Base-by-base conservation (phyloP, 2,329 filamentous ascomycete genomes). In the Monosporascus sp. region DNA sequence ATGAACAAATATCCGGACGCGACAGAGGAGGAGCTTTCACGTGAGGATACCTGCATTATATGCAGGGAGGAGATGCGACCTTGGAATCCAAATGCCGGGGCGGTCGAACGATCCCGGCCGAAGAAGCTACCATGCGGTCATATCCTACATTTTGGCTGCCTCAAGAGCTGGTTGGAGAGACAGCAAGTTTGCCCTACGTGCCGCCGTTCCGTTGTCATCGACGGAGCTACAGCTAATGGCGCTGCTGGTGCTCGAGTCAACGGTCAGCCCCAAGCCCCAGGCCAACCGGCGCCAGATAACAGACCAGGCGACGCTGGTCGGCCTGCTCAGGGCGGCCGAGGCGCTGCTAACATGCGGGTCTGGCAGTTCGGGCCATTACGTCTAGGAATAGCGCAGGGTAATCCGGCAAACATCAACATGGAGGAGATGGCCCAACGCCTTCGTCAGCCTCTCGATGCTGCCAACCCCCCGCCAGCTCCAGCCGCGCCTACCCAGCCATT, bases 181-280 rank as follows among this genome's bases (percentile, higher is more conserved):
- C 94, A 99, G 70, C 94, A 99, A 73, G 92, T 96, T 36, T 99
- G 94, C 68, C 94, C 94, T 7, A 99, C 91, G 2, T 99, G 94
- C 69, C 85, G 94, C 62, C 83, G 89, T 49, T 86, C 93, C 17
- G 94, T 96, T 17, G 88, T 90, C 11, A 75, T 90, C 38, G 79
- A 80, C 2, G 72, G 65, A 57, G 57, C 67, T 43, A 54, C 66
- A 47, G 64, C 65, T 52, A 73, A 71, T 54, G 68, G 68, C n/a
- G 65, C 67, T 9, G 54, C 53, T 52, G 63, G 52, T 44, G 68
- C 64, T 14, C 67, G 64, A 18, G 67, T 68, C 49, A 68, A 72
- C 51, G 65, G 59, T 43, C 72, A 69, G 45, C 62, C 65, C 47
- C 63, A 60, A 50, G 65, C 61, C 50, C 57, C 64, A 48, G 59